Evolutionary conservation across 2,329 filamentous ascomycete genomes (phyloP).

Genomic region (Magnaporthiopsis rhizophila): DNA sequence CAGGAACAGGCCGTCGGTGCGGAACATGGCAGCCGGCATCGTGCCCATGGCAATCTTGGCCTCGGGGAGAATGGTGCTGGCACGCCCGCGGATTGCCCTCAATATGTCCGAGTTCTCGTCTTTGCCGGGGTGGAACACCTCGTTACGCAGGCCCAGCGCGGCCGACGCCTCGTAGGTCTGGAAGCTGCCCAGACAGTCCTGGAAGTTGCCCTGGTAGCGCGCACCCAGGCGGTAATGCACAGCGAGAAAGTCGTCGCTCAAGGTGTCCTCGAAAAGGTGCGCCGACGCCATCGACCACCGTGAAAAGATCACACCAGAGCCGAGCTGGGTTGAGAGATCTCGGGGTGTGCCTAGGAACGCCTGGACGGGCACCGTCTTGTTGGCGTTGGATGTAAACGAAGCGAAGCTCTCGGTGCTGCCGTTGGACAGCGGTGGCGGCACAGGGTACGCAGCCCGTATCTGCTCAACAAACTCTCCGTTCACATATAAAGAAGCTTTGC

Average conservation of each 20-base stretch:
- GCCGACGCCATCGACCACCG: slow-evolving; percentile 87
- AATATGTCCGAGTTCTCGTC: slow-evolving; percentile 90
- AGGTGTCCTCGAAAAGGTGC: slow-evolving; percentile 76
- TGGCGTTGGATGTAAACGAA: slow-evolving; percentile 53
- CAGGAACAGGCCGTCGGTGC: slow-evolving; percentile 70
- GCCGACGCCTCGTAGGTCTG: slow-evolving; percentile 95
- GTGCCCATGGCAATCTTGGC: slow-evolving; percentile 75
- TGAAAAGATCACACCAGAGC: slow-evolving; percentile 64
- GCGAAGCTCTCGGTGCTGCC: slow-evolving; percentile 60
- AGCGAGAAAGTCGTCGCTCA: slow-evolving; percentile 86
- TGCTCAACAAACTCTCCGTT: slow-evolving; percentile 93
- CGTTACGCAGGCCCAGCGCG: slow-evolving; percentile 81
- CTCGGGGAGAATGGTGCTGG: slow-evolving; percentile 74
- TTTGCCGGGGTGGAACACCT: slow-evolving; percentile 80
- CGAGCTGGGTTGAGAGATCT: slow-evolving; percentile 70
- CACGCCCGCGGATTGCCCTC: slow-evolving; percentile 77
- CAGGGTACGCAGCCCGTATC: slow-evolving; percentile 79
- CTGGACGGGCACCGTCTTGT: slow-evolving; percentile 64
- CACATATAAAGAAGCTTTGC: slow-evolving; percentile 81
- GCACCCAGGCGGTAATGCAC: slow-evolving; percentile 87
- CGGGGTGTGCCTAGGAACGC: slow-evolving; percentile 90
- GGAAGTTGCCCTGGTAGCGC: slow-evolving; percentile 90
- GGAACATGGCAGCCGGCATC: slow-evolving; percentile 70
- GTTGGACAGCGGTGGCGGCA: slow-evolving; percentile 58
- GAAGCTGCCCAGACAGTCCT: slow-evolving; percentile 91